These are phyloP conservation scores for Alternaria sp. DNA, from an alignment of 2,329 filamentous ascomycete genomes.

Conservation along the genomic window DNA sequence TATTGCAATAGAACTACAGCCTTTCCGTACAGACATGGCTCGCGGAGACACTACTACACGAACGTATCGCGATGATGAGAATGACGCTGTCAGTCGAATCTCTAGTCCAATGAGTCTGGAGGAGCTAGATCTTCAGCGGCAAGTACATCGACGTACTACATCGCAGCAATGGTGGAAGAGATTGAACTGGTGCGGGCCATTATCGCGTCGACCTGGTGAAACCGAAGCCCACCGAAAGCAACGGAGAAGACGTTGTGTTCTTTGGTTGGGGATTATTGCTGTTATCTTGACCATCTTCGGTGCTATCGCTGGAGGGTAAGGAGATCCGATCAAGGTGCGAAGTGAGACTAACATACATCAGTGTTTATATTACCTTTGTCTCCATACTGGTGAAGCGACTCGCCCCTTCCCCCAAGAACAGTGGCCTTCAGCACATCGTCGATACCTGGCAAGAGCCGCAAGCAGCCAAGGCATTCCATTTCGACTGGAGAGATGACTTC, in stretches of 20 bases:
- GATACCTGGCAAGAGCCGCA: constrained; percentile 35
- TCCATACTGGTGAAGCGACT: constrained; percentile 26
- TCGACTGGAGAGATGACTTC: constrained; percentile 47
- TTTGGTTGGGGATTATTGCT: constrained; percentile 11
- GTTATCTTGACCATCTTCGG: constrained; percentile 21
- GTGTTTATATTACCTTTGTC: constrained; percentile 34
- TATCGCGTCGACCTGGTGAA: background rate
- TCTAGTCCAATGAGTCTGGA: constrained; percentile 10
- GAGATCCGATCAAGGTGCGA: background rate
- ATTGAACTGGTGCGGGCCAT: constrained; percentile 1
- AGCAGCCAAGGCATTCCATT: constrained; percentile 21
- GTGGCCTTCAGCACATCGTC: constrained; percentile 34
- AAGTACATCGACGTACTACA: constrained; percentile 10
- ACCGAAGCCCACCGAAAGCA: background rate
- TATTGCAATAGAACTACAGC: constrained; percentile 6
- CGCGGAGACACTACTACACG: background rate
- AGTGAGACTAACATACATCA: constrained; percentile 13
- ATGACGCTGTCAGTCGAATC: constrained; percentile 13
- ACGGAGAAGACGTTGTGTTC: constrained; percentile 11
- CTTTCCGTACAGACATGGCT: constrained; percentile 1
- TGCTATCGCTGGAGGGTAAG: constrained; percentile 27
- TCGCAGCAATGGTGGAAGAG: constrained; percentile 4
- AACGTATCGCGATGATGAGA: constrained; percentile 14
- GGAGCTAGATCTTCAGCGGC: constrained; percentile 1
- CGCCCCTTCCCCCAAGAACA: constrained; percentile 23